These are phyloP conservation scores for Claviceps maximensis DNA, from an alignment of 2,329 filamentous ascomycete species.

Conservation along the genomic window DNA sequence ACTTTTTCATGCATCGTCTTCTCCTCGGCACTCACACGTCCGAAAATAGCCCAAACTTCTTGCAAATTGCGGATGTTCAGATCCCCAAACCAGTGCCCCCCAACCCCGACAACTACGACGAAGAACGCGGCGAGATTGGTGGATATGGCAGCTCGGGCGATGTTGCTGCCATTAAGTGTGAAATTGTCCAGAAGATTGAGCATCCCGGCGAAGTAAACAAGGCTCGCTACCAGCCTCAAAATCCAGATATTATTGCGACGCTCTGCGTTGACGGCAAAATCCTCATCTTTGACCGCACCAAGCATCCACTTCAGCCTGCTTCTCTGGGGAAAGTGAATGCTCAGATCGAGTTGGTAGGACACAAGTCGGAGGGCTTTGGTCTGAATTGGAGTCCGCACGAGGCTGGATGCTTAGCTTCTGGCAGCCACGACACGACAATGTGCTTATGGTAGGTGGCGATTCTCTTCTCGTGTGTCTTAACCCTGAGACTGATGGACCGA, in stretches of 20 bases:
- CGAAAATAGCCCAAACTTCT: conserved; percentile 70
- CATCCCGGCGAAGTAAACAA: conserved; percentile 98
- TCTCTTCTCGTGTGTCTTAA: neutral
- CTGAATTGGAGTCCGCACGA: conserved; percentile 83
- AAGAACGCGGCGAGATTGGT: conserved; percentile 83
- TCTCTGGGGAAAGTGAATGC: conserved; percentile 52
- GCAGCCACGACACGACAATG: conserved; percentile 85
- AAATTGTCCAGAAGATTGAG: conserved; percentile 89
- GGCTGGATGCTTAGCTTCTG: conserved; percentile 72
- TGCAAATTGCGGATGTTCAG: conserved; percentile 89
- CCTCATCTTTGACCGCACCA: conserved; percentile 90
- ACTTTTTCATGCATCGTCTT: conserved; percentile 75
- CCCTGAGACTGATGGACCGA: neutral
- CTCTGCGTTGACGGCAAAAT: conserved; percentile 79
- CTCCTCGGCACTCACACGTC: conserved; percentile 93
- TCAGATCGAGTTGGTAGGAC: conserved; percentile 74
- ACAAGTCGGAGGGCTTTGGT: conserved; percentile 81
- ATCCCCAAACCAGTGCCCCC: conserved; percentile 67
- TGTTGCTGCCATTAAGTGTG: conserved; percentile 66
- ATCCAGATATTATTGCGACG: conserved; percentile 91
- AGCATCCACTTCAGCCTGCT: conserved; percentile 69
- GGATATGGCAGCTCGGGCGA: conserved; percentile 71
- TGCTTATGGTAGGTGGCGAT: conserved; percentile 58
- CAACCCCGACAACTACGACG: conserved; percentile 76
- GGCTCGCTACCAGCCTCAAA: conserved; percentile 93